A percentile compares a stretch with the other conserved stretches of the same genome.
phyloP scores from a whole-genome alignment of 208 protist genomes.

The Angomonas deanei region DNA sequence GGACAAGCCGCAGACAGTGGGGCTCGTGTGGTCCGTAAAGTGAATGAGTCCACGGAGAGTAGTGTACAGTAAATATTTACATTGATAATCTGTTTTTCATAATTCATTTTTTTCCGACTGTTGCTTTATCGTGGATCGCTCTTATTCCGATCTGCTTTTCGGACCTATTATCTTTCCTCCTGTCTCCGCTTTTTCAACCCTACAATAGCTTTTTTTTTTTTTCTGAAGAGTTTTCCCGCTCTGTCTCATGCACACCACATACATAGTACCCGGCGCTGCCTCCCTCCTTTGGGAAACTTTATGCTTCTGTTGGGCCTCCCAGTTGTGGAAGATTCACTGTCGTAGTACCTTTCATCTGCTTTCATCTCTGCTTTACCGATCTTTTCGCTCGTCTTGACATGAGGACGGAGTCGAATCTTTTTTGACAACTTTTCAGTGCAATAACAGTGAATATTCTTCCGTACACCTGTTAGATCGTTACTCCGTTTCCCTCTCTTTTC shows the following conservation, averaged over 20 bases:
- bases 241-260: slow-evolving; percentile 21
- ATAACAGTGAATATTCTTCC: too few species aligned
- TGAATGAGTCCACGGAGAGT: neutral
- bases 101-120: neutral
- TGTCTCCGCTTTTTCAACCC: neutral
- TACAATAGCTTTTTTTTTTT: neutral
- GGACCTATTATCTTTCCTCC: neutral
- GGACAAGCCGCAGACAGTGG: neutral
- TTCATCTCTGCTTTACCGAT: neutral
- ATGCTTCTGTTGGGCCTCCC: slow-evolving; percentile 67
- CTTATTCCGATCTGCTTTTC: too few species aligned
- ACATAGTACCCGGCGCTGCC: slow-evolving; percentile 69
- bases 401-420: too few species aligned
- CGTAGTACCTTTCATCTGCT: neutral
- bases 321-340: slow-evolving; percentile 44
- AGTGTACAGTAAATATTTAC: slow-evolving; percentile 1
- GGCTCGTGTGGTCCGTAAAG: neutral
- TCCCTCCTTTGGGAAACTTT: slow-evolving; percentile 15
- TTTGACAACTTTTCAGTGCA: too few species aligned
- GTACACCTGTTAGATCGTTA: neutral
- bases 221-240: neutral
- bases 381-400: too few species aligned
- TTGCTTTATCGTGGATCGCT: too few species aligned
- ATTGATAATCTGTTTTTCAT: neutral
- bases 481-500: neutral